Evolutionary conservation across 306 rosid species (phyloP), one percentile per base, ranked within the genome.

Genomic region (Amphicarpaea edgeworthii): DNA sequence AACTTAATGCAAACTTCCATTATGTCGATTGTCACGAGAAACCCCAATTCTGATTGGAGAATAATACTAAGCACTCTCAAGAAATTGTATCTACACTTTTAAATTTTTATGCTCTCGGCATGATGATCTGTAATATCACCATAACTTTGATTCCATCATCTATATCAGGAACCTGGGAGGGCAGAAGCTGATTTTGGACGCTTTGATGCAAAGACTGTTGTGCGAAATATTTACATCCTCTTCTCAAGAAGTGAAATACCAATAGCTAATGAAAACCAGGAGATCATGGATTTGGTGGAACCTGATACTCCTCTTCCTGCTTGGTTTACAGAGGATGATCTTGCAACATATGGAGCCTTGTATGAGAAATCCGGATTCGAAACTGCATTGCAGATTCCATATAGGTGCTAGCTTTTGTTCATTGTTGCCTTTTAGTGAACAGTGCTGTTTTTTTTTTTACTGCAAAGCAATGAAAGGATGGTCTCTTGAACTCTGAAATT

Each of bases 141-240:
- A 30, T 26, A 45, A 73, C 72, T 54, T 76, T 49, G 64, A 70
- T 72, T 70, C 12, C 73, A 14, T 58, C 73, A 14, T 30, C 38
- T 12, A 38, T 64, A 45, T 3, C 65, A 91, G 97, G 84, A 84
- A 83, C 94, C 96, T 15, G 96, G 97, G 1, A 80, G 94, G 63
- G 94, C 96, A 9, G 98, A 93, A 77, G 89, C 93, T 65, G 97
- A 91, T 90, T 93, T 91, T 66, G 85, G 91, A 54, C 96, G 96
- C 14, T 71, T 91, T 19, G 88, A 91, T 54, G 88, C 79, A 0
- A 89, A 86, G 79, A 90, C 90, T 1, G 92, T 91, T 17, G 86
- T 93, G 15, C 79, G 86, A 14, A 93, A 87, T 16, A 17, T 91
- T n/a, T 91, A 88, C 85, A 88, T 86, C 72, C 97, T 93, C 72